phyloP scores from a whole-genome alignment of 2,329 filamentous ascomycete species.

The Malbranchea zuffiana region DNA sequence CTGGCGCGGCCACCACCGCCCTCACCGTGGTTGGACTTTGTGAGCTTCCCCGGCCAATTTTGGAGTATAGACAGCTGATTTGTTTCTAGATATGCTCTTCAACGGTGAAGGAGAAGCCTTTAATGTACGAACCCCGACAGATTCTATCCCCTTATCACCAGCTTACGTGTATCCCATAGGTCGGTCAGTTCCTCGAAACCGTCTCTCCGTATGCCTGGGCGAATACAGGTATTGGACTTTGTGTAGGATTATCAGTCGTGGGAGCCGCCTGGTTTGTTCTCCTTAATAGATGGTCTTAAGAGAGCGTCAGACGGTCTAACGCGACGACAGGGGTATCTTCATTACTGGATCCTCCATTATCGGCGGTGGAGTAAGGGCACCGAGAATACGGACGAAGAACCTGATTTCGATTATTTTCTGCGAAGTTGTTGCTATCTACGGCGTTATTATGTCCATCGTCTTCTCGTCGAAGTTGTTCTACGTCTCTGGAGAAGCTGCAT shows the following conservation, averaged over 20 bases:
- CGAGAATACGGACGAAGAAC: constrained; percentile 98
- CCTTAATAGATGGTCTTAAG: not conserved
- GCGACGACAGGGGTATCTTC: constrained; percentile 75
- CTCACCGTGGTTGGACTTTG: constrained; percentile 66
- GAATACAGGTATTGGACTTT: constrained; percentile 77
- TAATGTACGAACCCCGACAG: constrained; percentile 53
- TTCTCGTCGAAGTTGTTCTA: constrained; percentile 78
- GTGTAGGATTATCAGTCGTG: constrained; percentile 91
- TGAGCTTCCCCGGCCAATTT: constrained; percentile 40
- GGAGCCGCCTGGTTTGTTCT: constrained; percentile 79
- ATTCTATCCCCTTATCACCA: constrained; percentile 9
- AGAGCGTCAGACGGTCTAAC: constrained; percentile 1
- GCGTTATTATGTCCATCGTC: constrained; percentile 98
- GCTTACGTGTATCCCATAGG: constrained; percentile 36
- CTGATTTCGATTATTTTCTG: constrained; percentile 99
- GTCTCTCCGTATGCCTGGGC: constrained; percentile 94
- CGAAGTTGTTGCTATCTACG: constrained; percentile 99
- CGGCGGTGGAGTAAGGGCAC: constrained; percentile 90
- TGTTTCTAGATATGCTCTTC: constrained; percentile 81
- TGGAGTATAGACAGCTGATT: constrained; percentile 14
- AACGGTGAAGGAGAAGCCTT: constrained; percentile 92
- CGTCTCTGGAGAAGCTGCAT: constrained; percentile 53
- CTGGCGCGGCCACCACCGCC: constrained; percentile 56
- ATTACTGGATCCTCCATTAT: constrained; percentile 96
- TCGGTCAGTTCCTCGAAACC: constrained; percentile 87